Base-by-base conservation (phyloP, 2,329 filamentous ascomycete species). In the Dactylellina parvicollis region DNA sequence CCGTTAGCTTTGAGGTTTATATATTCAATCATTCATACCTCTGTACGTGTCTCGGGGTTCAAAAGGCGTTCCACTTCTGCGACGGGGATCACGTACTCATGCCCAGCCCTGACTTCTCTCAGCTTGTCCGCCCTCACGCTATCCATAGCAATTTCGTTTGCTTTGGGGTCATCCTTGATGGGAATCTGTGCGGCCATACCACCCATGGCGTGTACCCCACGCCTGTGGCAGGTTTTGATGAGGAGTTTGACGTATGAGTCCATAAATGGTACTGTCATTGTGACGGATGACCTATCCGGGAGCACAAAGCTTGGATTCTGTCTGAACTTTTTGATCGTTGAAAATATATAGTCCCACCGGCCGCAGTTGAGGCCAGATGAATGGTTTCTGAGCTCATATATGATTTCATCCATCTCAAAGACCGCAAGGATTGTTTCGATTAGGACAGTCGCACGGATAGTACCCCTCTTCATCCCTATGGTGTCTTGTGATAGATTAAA, bases 371-470 rank as follows among this genome's bases (percentile, higher is more conserved):
- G 88, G 50, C 95, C 95, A 4, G 94, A 90, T 81, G 90, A 94
- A 85, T 99, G 95, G 80, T 98, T 94, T 74, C 95, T 90, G 77
- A 99, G 89, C 85, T 98, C 95, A 82, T 97, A 99, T 83, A 99
- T 98, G 83, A 99, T 98, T 88, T 99, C 95, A 79, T 99, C 95
- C 95, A 99, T 99, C 86, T 99, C 95, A 79, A 99, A 99, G 14
- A 94, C 95, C 42, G 95, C 95, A 44, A 94, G 87, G 81, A 99
- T 98, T 65, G 95, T 98, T 87, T 99, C 95, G 79, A 99, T 98
- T 78, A 99, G 85, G 38, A 98, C 94, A 2, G 95, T 99, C 75
- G 87, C 95, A 78, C 95, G 90, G 82, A 98, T 96, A 61, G 92
- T 98, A 62, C 95, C 95, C 72, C 95, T 88, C 62, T 87, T 87